phyloP scores from a whole-genome alignment of 2,329 filamentous ascomycete genomes.

The Ophiosphaerella herpotricha region DNA sequence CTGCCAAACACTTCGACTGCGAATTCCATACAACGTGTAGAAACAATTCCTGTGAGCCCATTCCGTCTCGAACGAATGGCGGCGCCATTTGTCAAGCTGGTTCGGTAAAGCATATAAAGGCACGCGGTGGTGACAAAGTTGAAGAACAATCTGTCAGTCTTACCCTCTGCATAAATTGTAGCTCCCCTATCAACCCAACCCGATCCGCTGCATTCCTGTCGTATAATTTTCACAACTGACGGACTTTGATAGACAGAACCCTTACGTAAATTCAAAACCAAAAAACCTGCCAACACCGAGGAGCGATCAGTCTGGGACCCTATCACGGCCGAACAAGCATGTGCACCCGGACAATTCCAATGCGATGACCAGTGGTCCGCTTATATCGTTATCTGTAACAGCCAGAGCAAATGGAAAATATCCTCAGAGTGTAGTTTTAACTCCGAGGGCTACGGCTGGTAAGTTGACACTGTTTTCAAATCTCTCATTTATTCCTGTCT shows the following conservation, averaged over 20 bases:
- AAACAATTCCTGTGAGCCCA: too few relatives aligned
- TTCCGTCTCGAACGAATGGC: too few relatives aligned
- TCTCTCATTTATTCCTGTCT: background rate
- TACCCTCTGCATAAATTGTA: background rate
- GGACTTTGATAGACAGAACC: too few relatives aligned
- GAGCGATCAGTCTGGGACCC: conserved; percentile 1
- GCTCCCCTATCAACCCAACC: too few relatives aligned
- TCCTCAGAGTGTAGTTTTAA: background rate
- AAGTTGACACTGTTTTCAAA: background rate
- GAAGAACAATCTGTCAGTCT: background rate
- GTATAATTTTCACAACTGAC: too few relatives aligned
- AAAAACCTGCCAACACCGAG: background rate
- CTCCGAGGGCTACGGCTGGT: background rate
- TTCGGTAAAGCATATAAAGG: background rate
- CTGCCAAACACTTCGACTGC: too few relatives aligned
- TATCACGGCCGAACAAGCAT: background rate
- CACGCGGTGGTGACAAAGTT: background rate
- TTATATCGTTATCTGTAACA: background rate
- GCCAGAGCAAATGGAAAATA: background rate
- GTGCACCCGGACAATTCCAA: conserved; percentile 1
- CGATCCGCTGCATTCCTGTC: too few relatives aligned
- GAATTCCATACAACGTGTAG: too few relatives aligned
- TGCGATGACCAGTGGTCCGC: background rate
- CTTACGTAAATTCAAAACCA: too few relatives aligned
- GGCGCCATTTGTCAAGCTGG: too few relatives aligned